Evolutionary conservation across 257 asterid species (phyloP), one percentile per base, ranked within the genome.

Genomic region (Fraxinus anomala): DNA sequence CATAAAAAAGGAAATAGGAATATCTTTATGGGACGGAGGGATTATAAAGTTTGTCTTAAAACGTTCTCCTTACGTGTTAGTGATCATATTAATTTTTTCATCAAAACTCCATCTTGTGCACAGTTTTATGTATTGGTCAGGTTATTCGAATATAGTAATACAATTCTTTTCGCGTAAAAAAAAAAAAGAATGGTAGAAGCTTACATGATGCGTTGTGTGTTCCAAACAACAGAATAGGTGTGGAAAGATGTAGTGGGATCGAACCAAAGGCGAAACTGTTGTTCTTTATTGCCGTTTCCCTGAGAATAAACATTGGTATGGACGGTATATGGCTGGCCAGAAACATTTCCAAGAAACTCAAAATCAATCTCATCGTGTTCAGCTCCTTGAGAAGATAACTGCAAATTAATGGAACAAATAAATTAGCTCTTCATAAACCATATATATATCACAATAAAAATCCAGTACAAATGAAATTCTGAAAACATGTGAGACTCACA

Each of bases 171-270:
- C 14, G 2, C 3, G 47, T 40, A 9, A 40, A 40, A 40, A 10
- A 11, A 40, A 40, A 26, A 26, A 26, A 26, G 47, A 39, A 39
- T 23, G 1, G 14, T 39, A 39, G 47, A 39, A 40, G 14, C 81
- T 82, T 77, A 85, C 78, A 85, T 83, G 26, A 85, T 82, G 68
- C 80, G 82, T 12, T 78, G 79, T 21, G 84, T 73, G 39, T 86
- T 86, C 89, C 89, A 86, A 6, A 85, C 83, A 31, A 83, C 63
- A n/a, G 89, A 44, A 73, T 85, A 85, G 1, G 84, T 83, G 80
- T 85, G 89, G 80, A 75, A 85, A 7, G 83, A 49, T 12, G 77
- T 40, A 14, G 87, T 68, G 2, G 89, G 89, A 31, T 85, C 89
- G 26, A 85, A 85, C 89, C 89, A 85, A 1, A 78, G 85, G 66